phyloP scores from a whole-genome alignment of 1,284 basidiomycete species.

The Boletellus dicymbophilus region DNA sequence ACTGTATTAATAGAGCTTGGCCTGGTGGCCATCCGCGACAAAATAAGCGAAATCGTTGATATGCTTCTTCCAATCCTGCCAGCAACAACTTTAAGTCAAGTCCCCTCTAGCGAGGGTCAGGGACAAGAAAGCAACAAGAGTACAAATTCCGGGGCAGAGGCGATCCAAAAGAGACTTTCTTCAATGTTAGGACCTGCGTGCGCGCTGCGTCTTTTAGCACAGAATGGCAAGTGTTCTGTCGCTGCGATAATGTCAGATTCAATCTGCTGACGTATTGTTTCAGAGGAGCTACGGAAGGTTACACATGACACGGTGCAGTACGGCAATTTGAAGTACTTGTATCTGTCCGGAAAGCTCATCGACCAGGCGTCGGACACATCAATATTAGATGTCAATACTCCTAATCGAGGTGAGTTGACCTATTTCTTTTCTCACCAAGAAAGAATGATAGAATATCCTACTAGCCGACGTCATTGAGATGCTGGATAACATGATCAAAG shows the following conservation, averaged over 20 bases:
- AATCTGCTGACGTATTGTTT: neutral
- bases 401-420: slow-evolving; percentile 18
- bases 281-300: slow-evolving; percentile 13
- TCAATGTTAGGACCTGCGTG: slow-evolving; percentile 18
- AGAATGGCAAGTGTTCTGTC: slow-evolving; percentile 3
- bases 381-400: slow-evolving; percentile 16
- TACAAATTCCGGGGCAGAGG: neutral
- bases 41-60: slow-evolving; percentile 1
- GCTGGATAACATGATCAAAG: slow-evolving; percentile 28
- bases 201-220: slow-evolving; percentile 11
- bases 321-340: slow-evolving; percentile 19
- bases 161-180: neutral
- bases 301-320: slow-evolving; percentile 9
- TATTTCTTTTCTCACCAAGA: too few relatives aligned
- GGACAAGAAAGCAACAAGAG: neutral
- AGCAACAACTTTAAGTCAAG: neutral
- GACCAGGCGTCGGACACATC: slow-evolving; percentile 15
- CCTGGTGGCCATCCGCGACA: neutral
- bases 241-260: neutral
- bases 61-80: slow-evolving; percentile 5
- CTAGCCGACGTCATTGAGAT: slow-evolving; percentile 20
- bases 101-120: neutral
- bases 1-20: slow-evolving; percentile 8
- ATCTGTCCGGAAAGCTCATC: slow-evolving; percentile 20
- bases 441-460: neutral